A percentile compares a stretch with the other conserved stretches of the same genome.
Evolutionary conservation across 306 rosid species (phyloP).

Genomic region (Dalbergia oliveri): DNA sequence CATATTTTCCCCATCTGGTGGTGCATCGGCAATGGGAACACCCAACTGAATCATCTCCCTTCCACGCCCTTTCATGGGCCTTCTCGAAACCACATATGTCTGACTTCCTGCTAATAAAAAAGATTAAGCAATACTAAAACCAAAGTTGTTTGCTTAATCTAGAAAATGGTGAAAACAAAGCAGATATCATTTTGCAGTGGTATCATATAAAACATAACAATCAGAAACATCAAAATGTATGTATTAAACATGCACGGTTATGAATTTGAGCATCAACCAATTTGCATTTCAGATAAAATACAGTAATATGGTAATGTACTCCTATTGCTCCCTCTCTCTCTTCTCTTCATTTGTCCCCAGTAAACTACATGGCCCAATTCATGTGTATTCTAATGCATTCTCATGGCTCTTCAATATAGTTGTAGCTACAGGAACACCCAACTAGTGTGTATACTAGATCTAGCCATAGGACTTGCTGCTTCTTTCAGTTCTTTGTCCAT

Average conservation of each 20-base stretch:
- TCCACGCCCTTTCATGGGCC: slow-evolving; percentile 93
- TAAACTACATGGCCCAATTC: not conserved
- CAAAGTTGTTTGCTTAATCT: not conserved
- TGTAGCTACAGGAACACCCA: too few species aligned
- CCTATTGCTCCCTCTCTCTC: slow-evolving; percentile 22
- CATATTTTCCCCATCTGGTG: slow-evolving; percentile 68
- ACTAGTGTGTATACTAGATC: too few species aligned
- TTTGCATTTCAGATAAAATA: slow-evolving; percentile 6
- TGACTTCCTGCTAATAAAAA: slow-evolving; percentile 63
- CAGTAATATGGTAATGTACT: not conserved
- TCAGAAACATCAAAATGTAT: slow-evolving; percentile 6
- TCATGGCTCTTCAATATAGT: not conserved
- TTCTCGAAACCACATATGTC: slow-evolving; percentile 64
- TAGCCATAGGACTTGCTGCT: not conserved
- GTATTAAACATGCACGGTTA: not conserved
- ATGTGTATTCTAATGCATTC: not conserved
- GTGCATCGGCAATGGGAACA: slow-evolving; percentile 67
- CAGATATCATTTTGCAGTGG: not conserved
- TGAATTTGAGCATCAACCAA: slow-evolving; percentile 8
- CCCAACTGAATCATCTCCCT: slow-evolving; percentile 93
- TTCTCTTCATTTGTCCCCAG: not conserved
- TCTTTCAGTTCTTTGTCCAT: slow-evolving; percentile 1
- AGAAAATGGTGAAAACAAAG: slow-evolving; percentile 1
- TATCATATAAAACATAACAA: slow-evolving; percentile 3
- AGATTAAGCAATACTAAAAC: slow-evolving; percentile 19